A percentile compares a stretch with the other conserved stretches of the same genome.
Evolutionary conservation across 2,329 filamentous ascomycete genomes (phyloP).

Genomic region (Xylaria hypoxylon): DNA sequence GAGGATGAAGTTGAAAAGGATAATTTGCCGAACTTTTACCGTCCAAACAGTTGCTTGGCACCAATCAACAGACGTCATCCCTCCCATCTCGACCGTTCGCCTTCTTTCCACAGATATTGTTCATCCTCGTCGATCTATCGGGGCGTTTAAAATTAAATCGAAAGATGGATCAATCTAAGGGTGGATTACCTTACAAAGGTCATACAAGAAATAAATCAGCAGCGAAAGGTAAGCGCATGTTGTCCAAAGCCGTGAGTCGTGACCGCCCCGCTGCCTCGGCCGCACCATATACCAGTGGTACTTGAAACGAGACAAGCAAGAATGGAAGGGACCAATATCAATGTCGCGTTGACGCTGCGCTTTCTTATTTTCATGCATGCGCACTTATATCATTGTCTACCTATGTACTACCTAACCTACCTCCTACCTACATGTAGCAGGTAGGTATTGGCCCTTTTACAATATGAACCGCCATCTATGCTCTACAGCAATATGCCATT

Average conservation of each 20-base stretch:
- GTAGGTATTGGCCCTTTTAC: not conserved
- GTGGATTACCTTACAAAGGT: slow-evolving; percentile 37
- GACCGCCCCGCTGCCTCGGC: not conserved
- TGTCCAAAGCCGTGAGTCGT: slow-evolving; percentile 4
- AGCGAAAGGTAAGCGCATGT: slow-evolving; percentile 45
- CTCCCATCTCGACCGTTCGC: not conserved
- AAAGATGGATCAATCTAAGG: slow-evolving; percentile 43
- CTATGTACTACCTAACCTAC: not conserved
- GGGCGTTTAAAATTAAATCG: not conserved
- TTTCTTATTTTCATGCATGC: slow-evolving; percentile 1
- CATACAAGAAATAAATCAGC: slow-evolving; percentile 48
- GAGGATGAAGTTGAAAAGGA: slow-evolving; percentile 29
- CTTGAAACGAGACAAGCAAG: slow-evolving; percentile 6
- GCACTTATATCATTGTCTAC: not conserved
- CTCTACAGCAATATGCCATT: slow-evolving; percentile 38
- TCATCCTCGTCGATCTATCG: not conserved
- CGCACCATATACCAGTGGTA: not conserved
- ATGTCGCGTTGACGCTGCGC: not conserved
- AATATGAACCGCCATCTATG: not conserved
- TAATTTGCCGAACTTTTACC: slow-evolving; percentile 36
- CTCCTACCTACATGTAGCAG: not conserved
- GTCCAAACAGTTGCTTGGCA: slow-evolving; percentile 13
- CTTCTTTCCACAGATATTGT: not conserved
- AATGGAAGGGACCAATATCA: slow-evolving; percentile 1
- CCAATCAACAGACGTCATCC: slow-evolving; percentile 33